phyloP scores from a whole-genome alignment of 345 rosid species.

The Aquilaria sinensis region DNA sequence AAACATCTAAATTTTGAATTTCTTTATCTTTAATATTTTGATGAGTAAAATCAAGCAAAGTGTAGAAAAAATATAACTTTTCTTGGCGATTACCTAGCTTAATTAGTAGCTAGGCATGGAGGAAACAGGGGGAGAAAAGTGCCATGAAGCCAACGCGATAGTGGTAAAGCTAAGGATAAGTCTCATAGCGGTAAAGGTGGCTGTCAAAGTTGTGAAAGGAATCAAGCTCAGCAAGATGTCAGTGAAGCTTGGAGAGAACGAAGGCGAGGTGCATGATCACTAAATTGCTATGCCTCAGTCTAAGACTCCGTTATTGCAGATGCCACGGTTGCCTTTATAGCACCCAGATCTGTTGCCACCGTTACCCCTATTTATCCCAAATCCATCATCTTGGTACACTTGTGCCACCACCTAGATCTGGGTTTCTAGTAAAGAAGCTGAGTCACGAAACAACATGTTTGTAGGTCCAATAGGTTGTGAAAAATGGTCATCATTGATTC shows the following conservation, averaged over 20 bases:
- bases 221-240: slow-evolving; percentile 74
- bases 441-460: too few species aligned
- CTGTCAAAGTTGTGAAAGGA: slow-evolving; percentile 74
- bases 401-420: too few species aligned
- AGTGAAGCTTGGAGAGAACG: slow-evolving; percentile 67
- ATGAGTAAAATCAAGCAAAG: slow-evolving; percentile 59
- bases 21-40: slow-evolving; percentile 30
- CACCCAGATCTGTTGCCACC: too few species aligned
- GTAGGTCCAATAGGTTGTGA: too few species aligned
- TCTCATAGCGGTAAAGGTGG: slow-evolving; percentile 59
- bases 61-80: slow-evolving; percentile 69
- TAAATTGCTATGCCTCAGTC: too few species aligned
- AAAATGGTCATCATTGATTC: too few species aligned
- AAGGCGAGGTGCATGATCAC: slow-evolving; percentile 67
- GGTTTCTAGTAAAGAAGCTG: too few species aligned
- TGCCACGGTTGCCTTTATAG: too few species aligned
- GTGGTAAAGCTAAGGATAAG: slow-evolving; percentile 64
- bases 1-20: slow-evolving; percentile 14
- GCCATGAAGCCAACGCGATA: slow-evolving; percentile 81
- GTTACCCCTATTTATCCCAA: too few species aligned
- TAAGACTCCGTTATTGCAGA: too few species aligned
- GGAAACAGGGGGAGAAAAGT: slow-evolving; percentile 85
- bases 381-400: too few species aligned
- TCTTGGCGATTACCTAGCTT: slow-evolving; percentile 57
- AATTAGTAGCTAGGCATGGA: slow-evolving; percentile 58